Evolutionary conservation across 345 rosid genomes (phyloP).

Genomic region (Eucalyptus curtisii): DNA sequence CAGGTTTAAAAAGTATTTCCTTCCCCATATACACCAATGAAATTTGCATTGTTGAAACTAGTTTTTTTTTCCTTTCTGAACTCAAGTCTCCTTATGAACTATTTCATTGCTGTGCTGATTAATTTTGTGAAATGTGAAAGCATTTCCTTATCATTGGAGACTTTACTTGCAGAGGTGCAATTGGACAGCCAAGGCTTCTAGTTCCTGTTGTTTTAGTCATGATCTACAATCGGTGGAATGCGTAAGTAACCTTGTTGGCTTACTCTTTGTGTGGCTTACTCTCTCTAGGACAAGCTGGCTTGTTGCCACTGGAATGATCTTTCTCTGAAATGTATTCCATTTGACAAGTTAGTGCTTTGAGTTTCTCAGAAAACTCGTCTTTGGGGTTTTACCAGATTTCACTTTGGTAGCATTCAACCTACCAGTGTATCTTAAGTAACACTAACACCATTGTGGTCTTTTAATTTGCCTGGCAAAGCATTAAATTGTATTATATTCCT

Average conservation of each 20-base stretch:
- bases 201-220: constrained; percentile 89
- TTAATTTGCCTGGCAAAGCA: not conserved
- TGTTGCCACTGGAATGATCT: not conserved
- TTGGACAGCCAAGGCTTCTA: constrained; percentile 75
- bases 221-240: constrained; percentile 89
- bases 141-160: not conserved
- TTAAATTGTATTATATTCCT: not conserved
- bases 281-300: not conserved
- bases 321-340: not conserved
- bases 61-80: not conserved
- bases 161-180: constrained; percentile 58
- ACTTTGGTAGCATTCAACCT: not conserved
- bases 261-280: not conserved
- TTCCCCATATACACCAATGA: not conserved
- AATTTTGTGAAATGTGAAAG: not conserved
- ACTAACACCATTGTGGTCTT: not conserved
- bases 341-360: not conserved
- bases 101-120: not conserved
- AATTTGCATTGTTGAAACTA: not conserved
- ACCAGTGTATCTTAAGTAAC: not conserved
- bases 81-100: too few relatives aligned
- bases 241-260: constrained; percentile 23
- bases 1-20: not conserved
- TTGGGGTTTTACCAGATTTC: not conserved
- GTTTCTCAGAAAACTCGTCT: not conserved